Conservation (phyloP, 495 filamentous ascomycete species). For the Penicillium atrosanguineum region DNA sequence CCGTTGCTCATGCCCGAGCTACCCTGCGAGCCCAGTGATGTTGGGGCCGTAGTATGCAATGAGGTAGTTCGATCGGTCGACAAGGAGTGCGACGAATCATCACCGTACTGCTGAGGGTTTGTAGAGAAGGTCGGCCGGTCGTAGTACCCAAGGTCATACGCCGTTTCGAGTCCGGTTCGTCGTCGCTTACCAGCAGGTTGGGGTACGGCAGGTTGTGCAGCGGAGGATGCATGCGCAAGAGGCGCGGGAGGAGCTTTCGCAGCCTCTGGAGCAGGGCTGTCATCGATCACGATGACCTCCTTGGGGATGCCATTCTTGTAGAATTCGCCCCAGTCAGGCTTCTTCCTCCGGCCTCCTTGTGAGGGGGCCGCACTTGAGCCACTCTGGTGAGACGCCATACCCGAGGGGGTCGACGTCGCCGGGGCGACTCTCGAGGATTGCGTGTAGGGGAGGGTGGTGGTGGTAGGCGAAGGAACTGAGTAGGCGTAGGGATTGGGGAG, state of each 20-base stretch:
- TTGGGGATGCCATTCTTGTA: conserved; percentile 91
- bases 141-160: conserved; percentile 64
- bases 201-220: conserved; percentile 21
- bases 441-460: conserved; percentile 38
- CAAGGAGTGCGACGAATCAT: conserved; percentile 63
- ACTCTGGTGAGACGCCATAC: conserved; percentile 30
- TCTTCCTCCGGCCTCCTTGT: conserved; percentile 55
- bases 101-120: conserved; percentile 65
- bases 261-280: conserved; percentile 69
- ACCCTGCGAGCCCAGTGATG: conserved; percentile 77
- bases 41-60: conserved; percentile 83
- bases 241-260: conserved; percentile 31
- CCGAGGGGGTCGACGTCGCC: conserved; percentile 34
- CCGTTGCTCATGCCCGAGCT: conserved; percentile 59
- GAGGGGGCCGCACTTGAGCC: conserved; percentile 40
- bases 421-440: conserved; percentile 36
- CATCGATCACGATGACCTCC: conserved; percentile 94
- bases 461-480: conserved; percentile 42
- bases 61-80: conserved; percentile 88
- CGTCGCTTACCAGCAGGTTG: conserved; percentile 64
- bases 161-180: conserved; percentile 58
- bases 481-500: conserved; percentile 49
- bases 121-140: conserved; percentile 64
- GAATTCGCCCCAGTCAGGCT: conserved; percentile 83
- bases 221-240: conserved; percentile 13